These are phyloP conservation scores for Trichosporon sp. DNA, from an alignment of 1,284 basidiomycete species.

Conservation along the genomic window DNA sequence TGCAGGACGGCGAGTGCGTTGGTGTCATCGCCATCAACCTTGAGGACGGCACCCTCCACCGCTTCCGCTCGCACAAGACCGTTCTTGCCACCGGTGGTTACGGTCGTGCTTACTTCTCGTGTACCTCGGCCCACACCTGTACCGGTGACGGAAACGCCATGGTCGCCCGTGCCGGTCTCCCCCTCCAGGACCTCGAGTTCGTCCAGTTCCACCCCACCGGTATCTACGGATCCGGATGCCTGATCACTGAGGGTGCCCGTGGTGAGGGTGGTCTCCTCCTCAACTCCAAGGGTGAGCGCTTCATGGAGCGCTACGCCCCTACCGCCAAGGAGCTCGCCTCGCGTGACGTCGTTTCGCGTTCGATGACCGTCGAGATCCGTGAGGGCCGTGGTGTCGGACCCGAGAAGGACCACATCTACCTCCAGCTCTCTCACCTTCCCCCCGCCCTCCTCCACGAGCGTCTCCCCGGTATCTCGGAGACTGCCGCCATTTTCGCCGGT, in stretches of 20 bases:
- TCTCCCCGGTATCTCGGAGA: conserved; percentile 99
- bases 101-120: conserved; percentile 98
- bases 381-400: conserved; percentile 99
- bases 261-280: conserved; percentile 99
- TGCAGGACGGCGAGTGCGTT: conserved; percentile 98
- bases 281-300: conserved; percentile 98
- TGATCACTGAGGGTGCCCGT: conserved; percentile 97
- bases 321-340: conserved; percentile 99
- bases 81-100: conserved; percentile 98
- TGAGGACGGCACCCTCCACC: conserved; percentile 98
- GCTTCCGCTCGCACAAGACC: conserved; percentile 98
- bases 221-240: conserved; percentile 98
- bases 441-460: conserved; percentile 95
- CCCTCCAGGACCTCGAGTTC: conserved; percentile 96
- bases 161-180: conserved; percentile 94
- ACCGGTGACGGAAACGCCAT: conserved; percentile 99
- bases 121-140: conserved; percentile 98
- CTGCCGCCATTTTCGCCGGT: conserved; percentile 97
- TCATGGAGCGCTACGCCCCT: conserved; percentile 99
- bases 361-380: conserved; percentile 98
- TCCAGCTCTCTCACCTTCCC: conserved; percentile 97
- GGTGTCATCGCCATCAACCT: conserved; percentile 99
- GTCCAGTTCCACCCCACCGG: conserved; percentile 99
- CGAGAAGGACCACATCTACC: conserved; percentile 96
- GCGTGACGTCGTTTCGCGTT: conserved; percentile 98